Conservation (phyloP, 169 alveolate species). For the Plasmodium coatneyi region DNA sequence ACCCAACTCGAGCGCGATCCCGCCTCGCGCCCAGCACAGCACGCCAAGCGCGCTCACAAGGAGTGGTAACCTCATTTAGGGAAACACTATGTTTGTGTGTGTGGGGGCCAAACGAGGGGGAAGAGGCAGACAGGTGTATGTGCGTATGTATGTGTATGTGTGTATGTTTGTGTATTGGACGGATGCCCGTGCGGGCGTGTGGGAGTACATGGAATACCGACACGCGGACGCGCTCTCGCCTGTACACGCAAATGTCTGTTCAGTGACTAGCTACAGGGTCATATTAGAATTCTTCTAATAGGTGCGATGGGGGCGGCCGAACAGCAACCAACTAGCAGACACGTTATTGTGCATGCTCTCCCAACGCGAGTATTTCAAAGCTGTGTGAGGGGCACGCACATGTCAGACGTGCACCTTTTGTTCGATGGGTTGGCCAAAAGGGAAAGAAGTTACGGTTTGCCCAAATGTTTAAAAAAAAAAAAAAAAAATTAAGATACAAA, state of each 20-base stretch:
- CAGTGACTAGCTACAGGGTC: background rate
- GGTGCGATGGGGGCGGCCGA: background rate
- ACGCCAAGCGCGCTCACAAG: background rate
- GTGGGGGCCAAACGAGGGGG: background rate
- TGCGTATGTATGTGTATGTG: too few species aligned
- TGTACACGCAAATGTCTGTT: background rate
- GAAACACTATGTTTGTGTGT: too few species aligned
- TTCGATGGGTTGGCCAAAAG: background rate
- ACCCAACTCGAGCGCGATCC: background rate
- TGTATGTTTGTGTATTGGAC: background rate
- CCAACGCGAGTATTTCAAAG: background rate
- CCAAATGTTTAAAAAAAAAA: background rate
- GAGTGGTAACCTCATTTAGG: background rate
- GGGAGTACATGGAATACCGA: background rate
- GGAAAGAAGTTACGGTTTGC: background rate
- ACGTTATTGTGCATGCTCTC: background rate
- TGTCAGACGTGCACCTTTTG: background rate
- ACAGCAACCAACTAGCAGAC: background rate
- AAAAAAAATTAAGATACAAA: background rate
- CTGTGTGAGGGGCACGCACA: background rate
- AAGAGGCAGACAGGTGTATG: background rate
- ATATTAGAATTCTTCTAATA: background rate
- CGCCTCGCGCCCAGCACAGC: background rate
- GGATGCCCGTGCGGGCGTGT: background rate
- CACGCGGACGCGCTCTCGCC: background rate